phyloP scores from a whole-genome alignment of 495 filamentous ascomycete species.

The Trichoderma orchidacearum region DNA sequence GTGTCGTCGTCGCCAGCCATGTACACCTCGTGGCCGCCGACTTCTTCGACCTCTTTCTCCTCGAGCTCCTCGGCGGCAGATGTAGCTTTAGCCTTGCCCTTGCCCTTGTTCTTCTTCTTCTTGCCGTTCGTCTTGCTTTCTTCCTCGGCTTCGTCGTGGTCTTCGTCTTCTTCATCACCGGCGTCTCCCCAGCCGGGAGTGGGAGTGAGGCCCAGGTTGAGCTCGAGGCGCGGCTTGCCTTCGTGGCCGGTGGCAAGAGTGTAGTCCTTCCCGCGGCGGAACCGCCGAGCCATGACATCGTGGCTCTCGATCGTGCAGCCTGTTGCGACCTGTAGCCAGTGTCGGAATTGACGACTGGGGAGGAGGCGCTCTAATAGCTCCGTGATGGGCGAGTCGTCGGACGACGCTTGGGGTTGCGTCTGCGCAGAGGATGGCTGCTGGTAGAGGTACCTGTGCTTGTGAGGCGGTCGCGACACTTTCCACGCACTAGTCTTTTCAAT shows the following conservation, averaged over 20 bases:
- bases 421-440: constrained; percentile 32
- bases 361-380: constrained; percentile 67
- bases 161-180: constrained; percentile 39
- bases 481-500: constrained; percentile 46
- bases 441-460: constrained; percentile 90
- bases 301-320: constrained; percentile 50
- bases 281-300: constrained; percentile 65
- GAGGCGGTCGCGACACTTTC: constrained; percentile 74
- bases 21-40: constrained; percentile 84
- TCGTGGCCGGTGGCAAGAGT: constrained; percentile 78
- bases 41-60: constrained; percentile 27
- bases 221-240: constrained; percentile 70
- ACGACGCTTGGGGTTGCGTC: constrained; percentile 7
- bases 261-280: constrained; percentile 80
- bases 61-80: constrained; percentile 8
- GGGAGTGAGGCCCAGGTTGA: constrained; percentile 74
- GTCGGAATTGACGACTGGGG: constrained; percentile 73
- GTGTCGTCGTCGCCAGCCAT: constrained; percentile 77
- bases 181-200: constrained; percentile 70
- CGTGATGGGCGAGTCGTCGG: constrained; percentile 42
- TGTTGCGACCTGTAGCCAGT: constrained; percentile 77
- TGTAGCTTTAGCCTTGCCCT: constrained; percentile 4
- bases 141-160: constrained; percentile 17
- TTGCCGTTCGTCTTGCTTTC: constrained; percentile 16
- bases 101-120: constrained; percentile 12